A percentile compares a stretch with the other conserved stretches of the same genome.
phyloP scores from a whole-genome alignment of 2,329 filamentous ascomycete genomes.

The Trichoderma simmonsii region DNA sequence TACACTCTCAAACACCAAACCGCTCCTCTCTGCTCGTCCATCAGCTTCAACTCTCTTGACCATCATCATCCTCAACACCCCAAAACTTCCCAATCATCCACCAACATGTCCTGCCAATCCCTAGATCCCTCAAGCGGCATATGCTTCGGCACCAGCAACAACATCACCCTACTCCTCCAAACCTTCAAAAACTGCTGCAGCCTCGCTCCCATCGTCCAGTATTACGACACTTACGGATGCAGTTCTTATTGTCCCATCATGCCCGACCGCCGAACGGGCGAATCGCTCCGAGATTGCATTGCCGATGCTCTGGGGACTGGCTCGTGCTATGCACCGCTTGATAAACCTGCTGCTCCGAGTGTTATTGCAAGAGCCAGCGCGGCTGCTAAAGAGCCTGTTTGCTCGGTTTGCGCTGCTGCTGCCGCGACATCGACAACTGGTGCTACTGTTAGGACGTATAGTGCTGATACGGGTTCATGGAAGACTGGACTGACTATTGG shows the following conservation, averaged over 20 bases:
- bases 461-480: too few relatives aligned
- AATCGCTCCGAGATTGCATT: not conserved
- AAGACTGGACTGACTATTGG: too few relatives aligned
- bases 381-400: too few relatives aligned
- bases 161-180: not conserved
- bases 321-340: not conserved
- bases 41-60: not conserved
- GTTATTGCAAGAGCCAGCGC: too few relatives aligned
- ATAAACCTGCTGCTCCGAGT: too few relatives aligned
- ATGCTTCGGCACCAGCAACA: not conserved
- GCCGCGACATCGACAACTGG: too few relatives aligned
- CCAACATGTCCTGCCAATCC: not conserved
- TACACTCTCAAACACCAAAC: not conserved
- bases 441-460: too few relatives aligned
- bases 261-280: not conserved
- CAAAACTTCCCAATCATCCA: not conserved
- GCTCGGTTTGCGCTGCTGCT: too few relatives aligned
- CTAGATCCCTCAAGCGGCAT: not conserved
- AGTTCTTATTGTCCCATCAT: not conserved
- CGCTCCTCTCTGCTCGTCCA: fast-evolving
- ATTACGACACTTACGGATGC: not conserved
- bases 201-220: not conserved
- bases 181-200: not conserved
- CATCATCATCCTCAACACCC: not conserved
- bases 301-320: not conserved